Percentiles rank a stretch among this genome's conserved stretches.
Conservation (phyloP, 805 yeast species). For the Starmerella davenportii region DNA sequence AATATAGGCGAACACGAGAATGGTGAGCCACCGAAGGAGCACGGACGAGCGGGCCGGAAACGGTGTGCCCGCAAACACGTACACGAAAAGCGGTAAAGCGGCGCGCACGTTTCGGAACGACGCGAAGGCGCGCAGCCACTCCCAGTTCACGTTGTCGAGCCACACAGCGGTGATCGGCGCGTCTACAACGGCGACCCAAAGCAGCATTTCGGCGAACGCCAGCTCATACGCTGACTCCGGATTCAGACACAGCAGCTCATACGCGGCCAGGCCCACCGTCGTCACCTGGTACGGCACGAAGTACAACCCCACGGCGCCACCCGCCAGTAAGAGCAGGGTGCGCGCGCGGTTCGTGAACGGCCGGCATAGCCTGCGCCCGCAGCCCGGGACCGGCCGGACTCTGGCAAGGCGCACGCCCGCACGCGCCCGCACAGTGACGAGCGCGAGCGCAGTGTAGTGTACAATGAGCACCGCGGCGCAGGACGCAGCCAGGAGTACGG, state of each 20-base stretch:
- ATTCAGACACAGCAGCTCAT: constrained; percentile 6
- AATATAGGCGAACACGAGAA: constrained; percentile 31
- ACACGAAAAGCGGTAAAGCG: constrained; percentile 33
- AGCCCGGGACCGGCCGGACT: neutral
- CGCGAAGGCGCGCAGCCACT: constrained; percentile 68
- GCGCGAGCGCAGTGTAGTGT: neutral
- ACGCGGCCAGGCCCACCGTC: constrained; percentile 25
- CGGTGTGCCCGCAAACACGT: constrained; percentile 1
- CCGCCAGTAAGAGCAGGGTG: neutral
- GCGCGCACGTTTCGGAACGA: constrained; percentile 66
- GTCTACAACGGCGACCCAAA: constrained; percentile 65
- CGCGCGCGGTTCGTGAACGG: neutral
- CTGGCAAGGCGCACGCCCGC: neutral
- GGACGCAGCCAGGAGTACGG: constrained; percentile 10
- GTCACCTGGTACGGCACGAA: constrained; percentile 29
- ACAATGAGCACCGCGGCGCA: constrained; percentile 5
- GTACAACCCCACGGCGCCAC: constrained; percentile 4
- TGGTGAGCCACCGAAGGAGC: constrained; percentile 15
- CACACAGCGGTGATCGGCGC: constrained; percentile 61
- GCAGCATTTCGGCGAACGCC: constrained; percentile 40
- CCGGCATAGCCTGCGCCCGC: neutral
- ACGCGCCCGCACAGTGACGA: neutral
- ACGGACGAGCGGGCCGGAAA: neutral
- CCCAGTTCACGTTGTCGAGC: constrained; percentile 52
- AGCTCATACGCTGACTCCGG: constrained; percentile 5